Evolutionary conservation across 345 rosid genomes (phyloP), one percentile per base, ranked within the genome.

Genomic region (Salix purpurea): DNA sequence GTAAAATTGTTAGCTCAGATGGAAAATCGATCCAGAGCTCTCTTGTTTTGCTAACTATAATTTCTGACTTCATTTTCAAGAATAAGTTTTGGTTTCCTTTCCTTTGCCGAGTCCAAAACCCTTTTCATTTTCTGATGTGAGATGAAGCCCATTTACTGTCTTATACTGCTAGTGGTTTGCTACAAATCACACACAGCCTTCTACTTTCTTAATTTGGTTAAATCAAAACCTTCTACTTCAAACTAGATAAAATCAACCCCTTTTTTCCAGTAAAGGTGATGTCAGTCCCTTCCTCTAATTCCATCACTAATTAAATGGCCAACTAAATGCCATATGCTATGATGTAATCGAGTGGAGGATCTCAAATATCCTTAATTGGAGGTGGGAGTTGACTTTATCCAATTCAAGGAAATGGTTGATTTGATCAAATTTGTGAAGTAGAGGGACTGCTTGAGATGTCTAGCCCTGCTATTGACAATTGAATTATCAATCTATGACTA

Each of bases 41-140:
- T 71, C 36, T 50, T 65, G 8, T 48, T 34, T 44, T 77, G 69
- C 65, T 77, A 30, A 70, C 32, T 64, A 40, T 44, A 39, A 65
- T 11, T 65, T 37, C 50, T 36, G 26, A 71, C 32, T 44, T 52
- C 36, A 26, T 61, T 58, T 11, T 58, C 64, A 56, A 56, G 26
- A 23, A 56, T 4, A 3, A 56, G 61, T 56, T 56, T 56, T 21
- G 6, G 12, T 70, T 67, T 40, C 40, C 48, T 12, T 36, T 52
- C 19, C 67, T 9, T 30, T 19, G 19, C 1, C 1, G 28, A 26
- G 14, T 50, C 24, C 64, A 62, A 64, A 70, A 62, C 69, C 36
- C 40, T 58, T 58, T 56, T 37, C 23, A 39, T 32, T 56, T 30
- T 73, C 67, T 60, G 30, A 67, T 60, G 73, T 61, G 34, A 72